Base-by-base conservation (phyloP, 257 asterid genomes). In the Oldenlandia corymbosa region DNA sequence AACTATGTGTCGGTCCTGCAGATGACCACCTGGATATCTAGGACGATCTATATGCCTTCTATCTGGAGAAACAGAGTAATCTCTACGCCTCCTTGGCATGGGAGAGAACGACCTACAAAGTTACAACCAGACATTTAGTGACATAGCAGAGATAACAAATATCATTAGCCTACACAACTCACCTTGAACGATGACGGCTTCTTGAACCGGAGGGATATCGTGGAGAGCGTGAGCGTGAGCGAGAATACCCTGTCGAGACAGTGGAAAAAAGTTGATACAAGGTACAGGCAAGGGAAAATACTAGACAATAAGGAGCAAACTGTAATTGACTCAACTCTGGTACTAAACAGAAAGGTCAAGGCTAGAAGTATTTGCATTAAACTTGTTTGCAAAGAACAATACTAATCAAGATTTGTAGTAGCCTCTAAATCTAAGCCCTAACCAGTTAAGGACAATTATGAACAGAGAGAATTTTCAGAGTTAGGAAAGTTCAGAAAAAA, bases 71-170 rank as follows among this genome's bases (percentile, higher is more conserved):
- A 66, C 5, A n/a, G 79, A 64, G 23, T 75, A 65, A 20, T 66
- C 67, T 46, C 60, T 58, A 36, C 66, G 66, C 13, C 67, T 66
- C 42, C 72, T 65, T 54, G 66, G 62, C 12, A 58, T 75, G 47
- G 79, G 79, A 49, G 79, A 75, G 53, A 55, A 70, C 10, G 79
- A 75, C 61, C 79, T 75, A 64, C 56, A 14, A 59, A 65, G 37
- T 42, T 30, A 30, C 27, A 58, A 8, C n/a, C n/a, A 37, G 37
- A 26, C 7, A 45, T 46, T 49, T 47, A 47, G 27, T 52, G 28
- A 48, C 9, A 61, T 21, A 23, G 20, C 55, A 17, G 31, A 26
- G 47, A 43, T 36, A 2, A 23, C 8, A 2, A 23, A 7, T 9
- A 1, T n/a, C n/a, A n/a, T n/a, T 53, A 66, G 53, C 18, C 26